A percentile compares a stretch with the other conserved stretches of the same genome.
phyloP scores from a whole-genome alignment of 2,329 filamentous ascomycete species.

The Scedosporium aurantiacum region DNA sequence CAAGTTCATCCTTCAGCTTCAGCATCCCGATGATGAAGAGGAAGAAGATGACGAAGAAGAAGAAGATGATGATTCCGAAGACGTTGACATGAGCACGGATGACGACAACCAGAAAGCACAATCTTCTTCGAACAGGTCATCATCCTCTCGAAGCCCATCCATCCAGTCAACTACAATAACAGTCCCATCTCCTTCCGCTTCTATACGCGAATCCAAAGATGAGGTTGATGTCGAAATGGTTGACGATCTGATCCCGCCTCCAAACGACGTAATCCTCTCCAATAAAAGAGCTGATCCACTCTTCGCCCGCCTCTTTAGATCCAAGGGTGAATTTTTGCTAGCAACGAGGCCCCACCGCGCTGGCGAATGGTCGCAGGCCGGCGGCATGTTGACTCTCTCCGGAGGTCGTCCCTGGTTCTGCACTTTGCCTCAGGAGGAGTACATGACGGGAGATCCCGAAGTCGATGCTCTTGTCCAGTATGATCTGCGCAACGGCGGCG shows the following conservation, averaged over 20 bases:
- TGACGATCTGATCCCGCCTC: constrained; percentile 17
- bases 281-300: constrained; percentile 44
- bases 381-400: constrained; percentile 50
- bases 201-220: constrained; percentile 6
- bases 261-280: constrained; percentile 34
- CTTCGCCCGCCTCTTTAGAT: constrained; percentile 46
- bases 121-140: constrained; percentile 10
- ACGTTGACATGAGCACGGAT: constrained; percentile 10
- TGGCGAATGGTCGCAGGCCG: constrained; percentile 54
- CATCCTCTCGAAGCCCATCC: constrained; percentile 3
- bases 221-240: constrained; percentile 9
- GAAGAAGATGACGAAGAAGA: constrained; percentile 23
- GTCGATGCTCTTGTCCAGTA: constrained; percentile 36
- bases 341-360: constrained; percentile 43
- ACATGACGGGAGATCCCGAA: constrained; percentile 33
- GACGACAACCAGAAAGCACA: constrained; percentile 15
- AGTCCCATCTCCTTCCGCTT: constrained; percentile 7
- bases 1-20: constrained; percentile 39
- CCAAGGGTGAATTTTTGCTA: constrained; percentile 51
- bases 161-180: constrained; percentile 9
- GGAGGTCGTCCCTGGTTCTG: constrained; percentile 50
- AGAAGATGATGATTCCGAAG: constrained; percentile 16
- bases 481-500: constrained; percentile 40
- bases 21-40: constrained; percentile 25
- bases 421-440: constrained; percentile 40